phyloP scores from a whole-genome alignment of 2,329 filamentous ascomycete genomes.

The Polychaeton citri region DNA sequence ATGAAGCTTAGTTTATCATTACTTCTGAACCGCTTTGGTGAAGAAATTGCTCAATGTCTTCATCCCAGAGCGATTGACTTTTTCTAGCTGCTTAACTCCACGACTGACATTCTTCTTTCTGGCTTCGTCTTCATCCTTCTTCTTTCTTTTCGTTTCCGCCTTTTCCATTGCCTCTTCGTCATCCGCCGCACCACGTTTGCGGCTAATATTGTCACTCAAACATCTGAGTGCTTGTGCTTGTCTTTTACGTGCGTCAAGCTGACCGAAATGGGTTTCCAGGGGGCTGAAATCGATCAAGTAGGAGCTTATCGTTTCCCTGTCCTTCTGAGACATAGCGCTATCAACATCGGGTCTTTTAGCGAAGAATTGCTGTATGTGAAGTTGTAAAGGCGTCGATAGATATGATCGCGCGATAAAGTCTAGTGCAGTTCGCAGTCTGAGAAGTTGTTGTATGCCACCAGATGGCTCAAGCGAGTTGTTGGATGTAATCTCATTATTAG shows the following conservation, averaged over 20 bases:
- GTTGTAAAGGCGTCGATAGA: too few species aligned
- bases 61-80: conserved; percentile 87
- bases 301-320: too few species aligned
- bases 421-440: conserved; percentile 51
- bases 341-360: too few species aligned
- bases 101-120: conserved; percentile 67
- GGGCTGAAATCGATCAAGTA: conserved; percentile 49
- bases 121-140: conserved; percentile 79
- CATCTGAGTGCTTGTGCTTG: conserved; percentile 59
- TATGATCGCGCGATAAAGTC: conserved; percentile 53
- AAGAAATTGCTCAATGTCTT: conserved; percentile 96
- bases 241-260: conserved; percentile 53
- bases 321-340: too few species aligned
- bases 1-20: neutral
- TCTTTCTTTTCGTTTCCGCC: conserved; percentile 69
- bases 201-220: conserved; percentile 51
- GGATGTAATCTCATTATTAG: neutral
- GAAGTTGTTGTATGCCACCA: conserved; percentile 41
- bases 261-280: conserved; percentile 55
- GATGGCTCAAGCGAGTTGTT: neutral
- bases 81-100: conserved; percentile 68
- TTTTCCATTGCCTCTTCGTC: conserved; percentile 49
- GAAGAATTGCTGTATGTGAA: too few species aligned
- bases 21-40: conserved; percentile 42
- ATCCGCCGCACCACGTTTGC: conserved; percentile 49